Percentiles rank a stretch among this genome's conserved stretches.
Evolutionary conservation across 345 rosid genomes (phyloP).

Genomic region (Pugionium cornutum): DNA sequence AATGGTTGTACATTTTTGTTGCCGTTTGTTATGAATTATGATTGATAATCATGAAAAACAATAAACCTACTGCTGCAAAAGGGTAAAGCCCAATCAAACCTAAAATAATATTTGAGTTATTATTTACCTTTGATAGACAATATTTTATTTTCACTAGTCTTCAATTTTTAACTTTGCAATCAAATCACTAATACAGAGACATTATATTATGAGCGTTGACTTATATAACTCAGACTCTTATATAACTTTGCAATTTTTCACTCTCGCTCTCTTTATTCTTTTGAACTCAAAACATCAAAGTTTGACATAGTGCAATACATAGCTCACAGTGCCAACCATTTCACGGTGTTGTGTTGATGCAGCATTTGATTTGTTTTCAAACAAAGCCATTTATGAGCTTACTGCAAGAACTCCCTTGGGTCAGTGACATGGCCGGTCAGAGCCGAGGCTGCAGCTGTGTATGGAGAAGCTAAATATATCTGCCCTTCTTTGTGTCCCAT

Average conservation of each 20-base stretch:
- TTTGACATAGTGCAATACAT: constrained; percentile 26
- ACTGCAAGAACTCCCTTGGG: constrained; percentile 94
- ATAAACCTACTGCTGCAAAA: too few relatives aligned
- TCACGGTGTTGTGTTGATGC: constrained; percentile 5
- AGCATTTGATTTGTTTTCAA: constrained; percentile 13
- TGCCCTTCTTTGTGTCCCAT: constrained; percentile 99
- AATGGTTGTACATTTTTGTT: too few relatives aligned
- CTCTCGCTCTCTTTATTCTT: not conserved
- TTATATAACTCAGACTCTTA: not conserved
- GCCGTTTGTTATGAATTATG: too few relatives aligned
- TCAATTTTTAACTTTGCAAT: not conserved
- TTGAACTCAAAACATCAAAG: constrained; percentile 13
- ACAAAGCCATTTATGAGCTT: constrained; percentile 28
- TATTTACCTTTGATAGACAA: not conserved
- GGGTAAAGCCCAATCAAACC: too few relatives aligned
- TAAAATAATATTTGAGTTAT: too few relatives aligned
- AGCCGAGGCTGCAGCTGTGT: constrained; percentile 96
- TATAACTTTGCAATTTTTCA: too few relatives aligned
- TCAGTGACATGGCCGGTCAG: constrained; percentile 92
- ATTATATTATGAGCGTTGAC: not conserved
- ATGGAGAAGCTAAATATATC: constrained; percentile 92
- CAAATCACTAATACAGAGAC: not conserved
- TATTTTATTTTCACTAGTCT: not conserved
- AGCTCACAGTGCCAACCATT: constrained; percentile 19
- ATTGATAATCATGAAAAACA: too few relatives aligned